Evolutionary conservation across 345 rosid genomes (phyloP).

Genomic region (Laguncularia racemosa): DNA sequence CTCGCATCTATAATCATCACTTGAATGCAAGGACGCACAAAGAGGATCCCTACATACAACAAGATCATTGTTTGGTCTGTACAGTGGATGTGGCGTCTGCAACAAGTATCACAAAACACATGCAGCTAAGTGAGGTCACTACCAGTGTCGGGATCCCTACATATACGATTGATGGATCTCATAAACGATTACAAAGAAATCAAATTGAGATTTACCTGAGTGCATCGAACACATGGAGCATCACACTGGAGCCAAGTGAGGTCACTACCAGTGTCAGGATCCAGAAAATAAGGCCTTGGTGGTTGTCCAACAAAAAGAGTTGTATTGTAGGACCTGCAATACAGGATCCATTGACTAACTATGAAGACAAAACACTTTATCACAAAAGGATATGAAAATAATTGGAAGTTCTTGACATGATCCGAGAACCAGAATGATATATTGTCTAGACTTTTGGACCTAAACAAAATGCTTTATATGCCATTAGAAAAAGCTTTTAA

Average conservation of each 20-base stretch:
- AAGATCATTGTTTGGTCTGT: conserved; percentile 58
- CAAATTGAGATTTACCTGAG: conserved; percentile 29
- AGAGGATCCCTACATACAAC: conserved; percentile 66
- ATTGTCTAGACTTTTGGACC: no score
- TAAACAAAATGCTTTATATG: no score
- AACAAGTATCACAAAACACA: conserved; percentile 3
- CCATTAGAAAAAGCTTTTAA: no score
- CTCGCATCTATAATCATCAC: conserved; percentile 43
- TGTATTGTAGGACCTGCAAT: conserved; percentile 8
- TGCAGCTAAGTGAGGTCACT: no score
- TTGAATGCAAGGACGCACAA: conserved; percentile 60
- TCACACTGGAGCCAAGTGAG: conserved; percentile 98
- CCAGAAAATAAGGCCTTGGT: conserved; percentile 80
- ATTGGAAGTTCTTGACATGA: no score
- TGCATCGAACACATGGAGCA: conserved; percentile 65
- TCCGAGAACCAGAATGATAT: no score
- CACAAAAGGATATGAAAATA: no score
- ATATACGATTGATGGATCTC: no score
- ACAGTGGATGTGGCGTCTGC: conserved; percentile 91
- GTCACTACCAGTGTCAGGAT: conserved; percentile 92
- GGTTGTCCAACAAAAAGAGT: conserved; percentile 74
- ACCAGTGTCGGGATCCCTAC: no score
- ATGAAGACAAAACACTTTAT: neutral
- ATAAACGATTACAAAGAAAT: no score
- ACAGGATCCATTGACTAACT: neutral